These are phyloP conservation scores for Durio zibethinus DNA, from an alignment of 345 rosid genomes.

Conservation along the genomic window DNA sequence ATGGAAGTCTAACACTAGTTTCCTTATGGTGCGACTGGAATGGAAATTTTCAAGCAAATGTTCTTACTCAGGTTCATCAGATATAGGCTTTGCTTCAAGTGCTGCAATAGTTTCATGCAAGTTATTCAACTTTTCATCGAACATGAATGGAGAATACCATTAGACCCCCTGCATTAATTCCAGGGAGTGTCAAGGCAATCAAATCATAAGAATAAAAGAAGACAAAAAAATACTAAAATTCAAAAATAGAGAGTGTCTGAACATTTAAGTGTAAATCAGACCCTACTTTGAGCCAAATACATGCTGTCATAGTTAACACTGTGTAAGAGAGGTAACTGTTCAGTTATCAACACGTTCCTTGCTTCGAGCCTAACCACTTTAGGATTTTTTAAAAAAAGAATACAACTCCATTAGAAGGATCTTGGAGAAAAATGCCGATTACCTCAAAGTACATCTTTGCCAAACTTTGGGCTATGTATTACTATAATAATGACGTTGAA, in stretches of 20 bases:
- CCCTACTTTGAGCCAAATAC: no score
- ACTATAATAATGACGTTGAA: constrained; percentile 48
- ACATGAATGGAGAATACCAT: constrained; percentile 54
- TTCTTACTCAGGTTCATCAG: constrained; percentile 46
- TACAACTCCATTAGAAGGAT: background rate
- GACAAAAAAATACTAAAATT: background rate
- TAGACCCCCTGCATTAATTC: constrained; percentile 49
- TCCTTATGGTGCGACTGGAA: constrained; percentile 77
- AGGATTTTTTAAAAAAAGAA: no score
- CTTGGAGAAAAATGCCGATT: background rate
- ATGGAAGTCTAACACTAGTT: constrained; percentile 62
- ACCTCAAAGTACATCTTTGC: constrained; percentile 88
- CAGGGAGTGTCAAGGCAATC: background rate
- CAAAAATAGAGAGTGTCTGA: background rate
- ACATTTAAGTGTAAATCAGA: background rate
- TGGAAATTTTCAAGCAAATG: constrained; percentile 83
- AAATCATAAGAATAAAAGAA: background rate
- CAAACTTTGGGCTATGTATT: constrained; percentile 44
- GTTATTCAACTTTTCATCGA: constrained; percentile 53
- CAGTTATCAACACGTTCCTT: background rate
- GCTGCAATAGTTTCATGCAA: constrained; percentile 63
- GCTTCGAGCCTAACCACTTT: background rate
- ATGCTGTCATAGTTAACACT: background rate
- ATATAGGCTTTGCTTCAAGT: constrained; percentile 58
- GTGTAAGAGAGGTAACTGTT: background rate